A percentile compares a stretch with the other conserved stretches of the same genome.
These are phyloP conservation scores for Xylaria sp. DNA, from an alignment of 2,329 filamentous ascomycete species.

Conservation along the genomic window DNA sequence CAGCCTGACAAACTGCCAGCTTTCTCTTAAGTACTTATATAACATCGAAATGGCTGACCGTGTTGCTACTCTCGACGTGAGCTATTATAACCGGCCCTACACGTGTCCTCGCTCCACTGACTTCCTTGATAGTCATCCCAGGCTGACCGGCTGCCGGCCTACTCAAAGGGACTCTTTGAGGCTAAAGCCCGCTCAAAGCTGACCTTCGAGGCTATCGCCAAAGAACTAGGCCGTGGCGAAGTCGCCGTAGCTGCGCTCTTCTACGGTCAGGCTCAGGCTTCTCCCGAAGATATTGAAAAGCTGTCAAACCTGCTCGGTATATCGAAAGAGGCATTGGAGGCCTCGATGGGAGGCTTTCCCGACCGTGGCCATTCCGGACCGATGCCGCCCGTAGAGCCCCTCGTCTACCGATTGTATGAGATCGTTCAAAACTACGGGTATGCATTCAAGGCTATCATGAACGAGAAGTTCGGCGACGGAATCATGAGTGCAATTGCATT, in stretches of 20 bases:
- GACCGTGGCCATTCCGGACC: slow-evolving; percentile 80
- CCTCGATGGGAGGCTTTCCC: slow-evolving; percentile 74
- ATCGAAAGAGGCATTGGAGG: slow-evolving; percentile 59
- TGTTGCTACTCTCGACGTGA: slow-evolving; percentile 41
- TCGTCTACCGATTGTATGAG: slow-evolving; percentile 92
- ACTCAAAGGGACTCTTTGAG: slow-evolving; percentile 76
- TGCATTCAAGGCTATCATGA: slow-evolving; percentile 91
- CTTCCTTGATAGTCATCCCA: slow-evolving; percentile 61
- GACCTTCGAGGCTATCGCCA: slow-evolving; percentile 78
- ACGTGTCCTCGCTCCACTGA: slow-evolving; percentile 4
- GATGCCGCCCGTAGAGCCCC: slow-evolving; percentile 83
- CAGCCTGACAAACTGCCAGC: background rate
- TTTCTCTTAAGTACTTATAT: background rate
- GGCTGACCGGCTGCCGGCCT: slow-evolving; percentile 70
- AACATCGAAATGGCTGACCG: slow-evolving; percentile 36
- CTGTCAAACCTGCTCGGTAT: slow-evolving; percentile 71
- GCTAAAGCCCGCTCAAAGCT: slow-evolving; percentile 79
- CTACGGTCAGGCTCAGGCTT: slow-evolving; percentile 83
- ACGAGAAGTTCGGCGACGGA: slow-evolving; percentile 92
- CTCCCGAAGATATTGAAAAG: slow-evolving; percentile 67
- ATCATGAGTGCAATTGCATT: slow-evolving; percentile 98
- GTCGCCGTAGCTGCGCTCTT: slow-evolving; percentile 87
- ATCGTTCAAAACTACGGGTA: slow-evolving; percentile 97
- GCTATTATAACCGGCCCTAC: slow-evolving; percentile 1
- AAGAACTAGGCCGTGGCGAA: slow-evolving; percentile 76